Evolutionary conservation across 108 stramenopile species (phyloP).

Genomic region (Conticribra weissflogii): DNA sequence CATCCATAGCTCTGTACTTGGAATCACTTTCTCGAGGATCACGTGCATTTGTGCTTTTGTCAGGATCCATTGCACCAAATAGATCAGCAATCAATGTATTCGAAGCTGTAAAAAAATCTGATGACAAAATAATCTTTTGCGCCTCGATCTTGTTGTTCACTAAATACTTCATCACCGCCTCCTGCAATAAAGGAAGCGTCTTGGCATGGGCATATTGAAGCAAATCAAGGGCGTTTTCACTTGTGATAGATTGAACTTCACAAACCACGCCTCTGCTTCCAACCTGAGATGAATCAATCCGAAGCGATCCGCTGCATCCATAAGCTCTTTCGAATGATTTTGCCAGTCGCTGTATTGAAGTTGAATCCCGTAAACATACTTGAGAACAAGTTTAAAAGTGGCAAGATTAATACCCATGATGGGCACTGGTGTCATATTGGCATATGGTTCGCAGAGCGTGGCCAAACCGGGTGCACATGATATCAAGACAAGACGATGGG

Average conservation of each 20-base stretch:
- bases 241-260: not conserved
- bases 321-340: slow-evolving; percentile 5
- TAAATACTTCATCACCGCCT: not conserved
- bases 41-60: too few species aligned
- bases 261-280: not conserved
- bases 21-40: too few species aligned
- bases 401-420: slow-evolving; percentile 6
- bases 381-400: slow-evolving; percentile 9
- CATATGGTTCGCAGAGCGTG: not conserved
- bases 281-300: slow-evolving; percentile 1
- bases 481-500: slow-evolving; percentile 13
- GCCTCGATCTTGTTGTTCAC: not conserved
- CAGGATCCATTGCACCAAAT: too few species aligned
- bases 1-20: too few species aligned
- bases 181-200: not conserved
- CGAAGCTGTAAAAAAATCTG: too few species aligned
- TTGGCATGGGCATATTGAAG: not conserved
- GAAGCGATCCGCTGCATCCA: slow-evolving; percentile 13
- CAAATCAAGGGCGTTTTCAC: not conserved
- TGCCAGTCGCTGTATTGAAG: not conserved
- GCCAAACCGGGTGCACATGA: slow-evolving; percentile 3
- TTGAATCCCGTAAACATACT: slow-evolving; percentile 12
- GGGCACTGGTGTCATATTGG: not conserved
- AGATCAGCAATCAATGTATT: too few species aligned
- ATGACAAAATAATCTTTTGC: too few species aligned